Evolutionary conservation across 1,284 basidiomycete genomes (phyloP), one percentile per base, ranked within the genome.

Genomic region (Rugosomyces carneus): DNA sequence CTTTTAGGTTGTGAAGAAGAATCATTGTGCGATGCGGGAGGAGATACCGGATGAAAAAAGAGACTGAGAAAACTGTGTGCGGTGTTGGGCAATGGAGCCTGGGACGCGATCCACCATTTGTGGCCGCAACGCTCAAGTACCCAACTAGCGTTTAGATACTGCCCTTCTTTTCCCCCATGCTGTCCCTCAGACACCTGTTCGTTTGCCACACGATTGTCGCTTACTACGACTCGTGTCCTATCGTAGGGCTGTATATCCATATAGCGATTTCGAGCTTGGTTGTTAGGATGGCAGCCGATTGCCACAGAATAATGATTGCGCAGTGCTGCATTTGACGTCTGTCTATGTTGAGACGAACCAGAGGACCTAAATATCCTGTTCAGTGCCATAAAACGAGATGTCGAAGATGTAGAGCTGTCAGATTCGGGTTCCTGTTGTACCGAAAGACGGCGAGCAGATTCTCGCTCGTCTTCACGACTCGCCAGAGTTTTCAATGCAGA

Each of bases 61-160:
- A 86, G 62, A 51, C 77, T 84, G 54, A 92, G 75, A 62, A 90
- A 91, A 3, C 84, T 69, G 58, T 91, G 83, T 1, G 75, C 67
- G 0, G 89, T 89, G 37, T 69, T 60, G 1, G 74, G 78, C 20
- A 89, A 65, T 1, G 90, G 88, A 0, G 89, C 89, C 60, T 92
- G 89, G 0, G 85, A 75, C 7, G 89, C 89, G 47, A 93, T 85
- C 84, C 87, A 89, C 78, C 79, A 81, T 56, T 80, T 85, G 18
- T 72, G 75, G 1, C 90, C 85, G 43, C 70, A 74, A 21, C 72
- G 64, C 59, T 93, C 89, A 34, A 74, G 68, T 13, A 91, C 80
- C 84, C 88, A 91, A 56, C 76, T 87, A n/a, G 84, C 89, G 56
- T 93, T 92, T 23, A 93, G 60, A 61, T 93, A 93, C 44, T 76